Base-by-base conservation (phyloP, 305 asterid species). In the Coffea humblotiana region DNA sequence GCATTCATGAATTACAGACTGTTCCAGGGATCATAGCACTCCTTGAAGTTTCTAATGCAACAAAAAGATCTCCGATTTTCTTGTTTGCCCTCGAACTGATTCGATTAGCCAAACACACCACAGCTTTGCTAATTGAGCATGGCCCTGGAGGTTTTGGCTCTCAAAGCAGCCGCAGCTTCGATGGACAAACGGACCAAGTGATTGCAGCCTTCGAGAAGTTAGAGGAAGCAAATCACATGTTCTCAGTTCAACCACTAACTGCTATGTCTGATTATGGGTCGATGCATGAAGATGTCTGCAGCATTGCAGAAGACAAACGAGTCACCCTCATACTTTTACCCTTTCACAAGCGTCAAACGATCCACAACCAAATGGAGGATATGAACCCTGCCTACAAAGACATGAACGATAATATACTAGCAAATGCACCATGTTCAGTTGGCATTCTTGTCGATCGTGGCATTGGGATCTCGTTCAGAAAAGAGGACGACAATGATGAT, bases 381-480 rank as follows among this genome's bases (percentile, higher is more conserved):
- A 74, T 67, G 78, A 77, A 83, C 61, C 84, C 84, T 19, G 77
- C 75, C 66, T 65, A 79, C 66, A 80, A 80, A 54, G 81, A 73
- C 9, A 80, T 83, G 29, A 83, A 80, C 49, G 80, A 80, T 19
- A 80, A 66, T 25, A 72, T 81, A 49, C 40, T 83, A 58, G 63
- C 64, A 74, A 76, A 19, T 70, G 80, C 87, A 23, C 85, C 87
- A 8, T 81, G 83, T 43, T 71, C 87, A 14, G 83, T 84, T 16
- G 77, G 87, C 16, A 64, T 84, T 58, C 79, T 84, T 32, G 85
- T 84, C 0, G 83, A 84, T 45, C 84, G 87, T 14, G 87, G 84
- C 1, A 35, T 81, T 45, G 80, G 85, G 40, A 19, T 37, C 7
- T 48, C 45, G 14, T 10, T 51, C 15, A 61, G 16, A 6, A 63